Evolutionary conservation across 2,329 filamentous ascomycete genomes (phyloP), one percentile per base, ranked within the genome.

Genomic region (Phialemonium atrogriseum): DNA sequence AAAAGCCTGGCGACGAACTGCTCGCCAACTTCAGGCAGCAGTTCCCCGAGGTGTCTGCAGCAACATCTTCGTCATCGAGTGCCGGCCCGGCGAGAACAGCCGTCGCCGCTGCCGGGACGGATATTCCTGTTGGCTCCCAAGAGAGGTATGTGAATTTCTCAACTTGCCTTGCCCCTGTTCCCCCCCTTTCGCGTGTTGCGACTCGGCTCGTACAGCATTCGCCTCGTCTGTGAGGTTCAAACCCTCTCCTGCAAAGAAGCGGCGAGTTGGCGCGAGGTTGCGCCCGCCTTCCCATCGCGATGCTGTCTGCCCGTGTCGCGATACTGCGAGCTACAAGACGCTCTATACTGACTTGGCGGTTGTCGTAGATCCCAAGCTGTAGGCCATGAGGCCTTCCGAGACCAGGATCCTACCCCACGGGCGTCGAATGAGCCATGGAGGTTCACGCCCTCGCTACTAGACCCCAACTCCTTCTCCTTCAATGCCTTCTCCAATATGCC

Each of bases 401-500:
- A 91, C 57, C 75, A 83, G 49, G 86, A 94, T 50, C 81, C 84
- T 13, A 94, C 85, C 4, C 85, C 86, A 5, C 76, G 83, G 52
- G 82, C 79, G 12, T 73, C 81, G 24, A 78, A 82, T 48, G 87
- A 95, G 45, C 77, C 73, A 46, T 91, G 88, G 79, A 75, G 83
- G 43, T 87, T 94, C 50, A 94, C 88, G 3, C 86, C 88, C 4
- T 91, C 87, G 14, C 66, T 94, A 35, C 72, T 96, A 51, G 89
- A 96, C 51, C 78, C 86, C 12, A 86, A 81, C 54, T 83, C 84
- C 18, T 85, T 85, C 54, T 75, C 77, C 15, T 95, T 94, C 58
- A 70, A 77, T 37, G 70, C 71, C 34, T 89, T 94, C 50, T 77
- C 81, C 42, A 85, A 84, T 56, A 83, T 88, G 42, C 74, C 81